phyloP scores from a whole-genome alignment of 2,329 filamentous ascomycete genomes.

The Penicillium sp. region DNA sequence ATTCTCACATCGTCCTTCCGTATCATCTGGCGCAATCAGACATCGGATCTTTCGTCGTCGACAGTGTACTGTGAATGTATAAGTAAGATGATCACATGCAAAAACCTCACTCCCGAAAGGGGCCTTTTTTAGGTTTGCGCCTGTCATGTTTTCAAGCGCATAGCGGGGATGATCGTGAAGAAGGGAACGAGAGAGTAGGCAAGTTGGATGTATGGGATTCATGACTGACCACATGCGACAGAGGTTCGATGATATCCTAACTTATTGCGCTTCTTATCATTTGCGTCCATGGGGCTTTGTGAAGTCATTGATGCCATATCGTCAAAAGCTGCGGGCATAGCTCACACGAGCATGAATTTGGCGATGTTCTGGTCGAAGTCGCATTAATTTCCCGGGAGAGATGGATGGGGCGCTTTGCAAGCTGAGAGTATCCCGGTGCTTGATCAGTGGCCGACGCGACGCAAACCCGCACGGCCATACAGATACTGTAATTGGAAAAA shows the following conservation, averaged over 20 bases:
- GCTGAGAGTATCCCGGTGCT: conserved; percentile 3
- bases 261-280: conserved; percentile 76
- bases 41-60: conserved; percentile 91
- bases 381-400: conserved; percentile 26
- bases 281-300: conserved; percentile 38
- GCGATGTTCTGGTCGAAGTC: conserved; percentile 18
- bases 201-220: neutral
- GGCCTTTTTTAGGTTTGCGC: neutral
- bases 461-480: conserved; percentile 15
- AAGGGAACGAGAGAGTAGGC: conserved; percentile 1
- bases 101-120: neutral
- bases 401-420: neutral
- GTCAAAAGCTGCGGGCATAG: conserved; percentile 40
- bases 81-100: conserved; percentile 13
- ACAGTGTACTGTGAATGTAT: conserved; percentile 68
- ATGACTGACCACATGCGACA: conserved; percentile 83
- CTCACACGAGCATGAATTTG: conserved; percentile 28
- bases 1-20: conserved; percentile 76
- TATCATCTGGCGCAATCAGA: conserved; percentile 68
- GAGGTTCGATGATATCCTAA: conserved; percentile 93
- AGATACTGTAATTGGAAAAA: conserved; percentile 13
- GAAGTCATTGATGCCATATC: conserved; percentile 33
- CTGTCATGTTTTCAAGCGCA: neutral
- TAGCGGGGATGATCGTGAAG: neutral
- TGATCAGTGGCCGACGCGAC: conserved; percentile 9